Evolutionary conservation across 805 yeast genomes (phyloP).

Genomic region (Saccharomycopsis synnaedendra): DNA sequence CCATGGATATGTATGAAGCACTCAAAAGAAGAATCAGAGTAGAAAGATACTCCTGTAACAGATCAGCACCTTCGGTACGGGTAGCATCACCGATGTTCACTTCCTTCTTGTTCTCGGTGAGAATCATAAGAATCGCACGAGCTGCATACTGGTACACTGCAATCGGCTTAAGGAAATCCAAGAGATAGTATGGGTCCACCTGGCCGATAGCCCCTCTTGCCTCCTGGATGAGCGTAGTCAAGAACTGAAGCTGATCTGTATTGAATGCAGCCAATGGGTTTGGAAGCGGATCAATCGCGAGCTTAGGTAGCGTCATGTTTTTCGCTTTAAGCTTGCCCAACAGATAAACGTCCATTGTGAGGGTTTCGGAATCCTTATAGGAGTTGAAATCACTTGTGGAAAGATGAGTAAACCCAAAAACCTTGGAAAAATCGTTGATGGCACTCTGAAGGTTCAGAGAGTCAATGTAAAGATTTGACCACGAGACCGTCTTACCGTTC

Average conservation of each 20-base stretch:
- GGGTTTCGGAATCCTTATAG: not conserved
- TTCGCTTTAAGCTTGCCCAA: not conserved
- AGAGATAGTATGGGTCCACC: not conserved
- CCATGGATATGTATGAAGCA: too few species aligned
- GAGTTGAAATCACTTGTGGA: not conserved
- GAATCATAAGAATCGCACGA: too few species aligned
- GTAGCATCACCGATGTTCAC: too few species aligned
- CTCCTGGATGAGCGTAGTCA: too few species aligned
- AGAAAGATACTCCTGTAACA: too few species aligned
- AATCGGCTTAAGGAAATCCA: not conserved
- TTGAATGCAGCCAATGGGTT: not conserved
- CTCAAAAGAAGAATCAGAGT: too few species aligned
- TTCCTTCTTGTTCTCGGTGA: too few species aligned
- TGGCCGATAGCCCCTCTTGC: too few species aligned
- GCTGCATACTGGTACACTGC: not conserved
- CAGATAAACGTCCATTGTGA: not conserved
- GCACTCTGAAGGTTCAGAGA: not conserved
- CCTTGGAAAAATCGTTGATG: not conserved
- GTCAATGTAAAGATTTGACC: not conserved
- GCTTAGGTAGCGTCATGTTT: not conserved
- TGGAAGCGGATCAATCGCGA: not conserved
- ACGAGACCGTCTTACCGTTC: not conserved
- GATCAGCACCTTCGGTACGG: too few species aligned
- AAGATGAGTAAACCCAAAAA: not conserved
- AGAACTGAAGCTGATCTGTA: too few species aligned